phyloP scores from a whole-genome alignment of 768 basidiomycete species.

The Termitomyces sp. region DNA sequence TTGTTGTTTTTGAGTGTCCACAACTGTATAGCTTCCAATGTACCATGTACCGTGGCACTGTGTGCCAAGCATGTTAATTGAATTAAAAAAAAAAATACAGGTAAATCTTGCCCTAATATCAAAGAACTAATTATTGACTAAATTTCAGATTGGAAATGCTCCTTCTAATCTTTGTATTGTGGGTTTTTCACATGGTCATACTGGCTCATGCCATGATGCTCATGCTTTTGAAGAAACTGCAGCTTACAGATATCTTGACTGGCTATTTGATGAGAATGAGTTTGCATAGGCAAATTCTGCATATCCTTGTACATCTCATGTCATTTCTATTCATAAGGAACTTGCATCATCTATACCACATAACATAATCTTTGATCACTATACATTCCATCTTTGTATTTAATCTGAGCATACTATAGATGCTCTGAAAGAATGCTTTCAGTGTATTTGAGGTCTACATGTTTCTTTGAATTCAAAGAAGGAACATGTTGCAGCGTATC shows the following conservation, averaged over 20 bases:
- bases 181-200: background rate
- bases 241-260: conserved; percentile 13
- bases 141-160: background rate
- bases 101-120: background rate
- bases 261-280: conserved; percentile 15
- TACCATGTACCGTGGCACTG: too few species aligned
- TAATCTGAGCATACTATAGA: conserved; percentile 32
- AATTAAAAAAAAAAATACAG: too few species aligned
- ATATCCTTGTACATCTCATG: conserved; percentile 18
- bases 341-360: conserved; percentile 19
- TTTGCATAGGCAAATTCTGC: conserved; percentile 21
- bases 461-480: conserved; percentile 25
- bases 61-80: too few species aligned
- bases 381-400: conserved; percentile 20
- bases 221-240: background rate
- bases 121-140: background rate
- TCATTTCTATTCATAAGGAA: conserved; percentile 26
- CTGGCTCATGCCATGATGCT: background rate
- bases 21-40: too few species aligned
- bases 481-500: conserved; percentile 23
- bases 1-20: background rate
- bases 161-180: background rate
- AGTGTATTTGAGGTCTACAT: conserved; percentile 20
- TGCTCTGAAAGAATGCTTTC: too few species aligned
- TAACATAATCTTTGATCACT: conserved; percentile 25